These are phyloP conservation scores for Boeremia lycopersici DNA, from an alignment of 2,329 filamentous ascomycete species.

Conservation along the genomic window DNA sequence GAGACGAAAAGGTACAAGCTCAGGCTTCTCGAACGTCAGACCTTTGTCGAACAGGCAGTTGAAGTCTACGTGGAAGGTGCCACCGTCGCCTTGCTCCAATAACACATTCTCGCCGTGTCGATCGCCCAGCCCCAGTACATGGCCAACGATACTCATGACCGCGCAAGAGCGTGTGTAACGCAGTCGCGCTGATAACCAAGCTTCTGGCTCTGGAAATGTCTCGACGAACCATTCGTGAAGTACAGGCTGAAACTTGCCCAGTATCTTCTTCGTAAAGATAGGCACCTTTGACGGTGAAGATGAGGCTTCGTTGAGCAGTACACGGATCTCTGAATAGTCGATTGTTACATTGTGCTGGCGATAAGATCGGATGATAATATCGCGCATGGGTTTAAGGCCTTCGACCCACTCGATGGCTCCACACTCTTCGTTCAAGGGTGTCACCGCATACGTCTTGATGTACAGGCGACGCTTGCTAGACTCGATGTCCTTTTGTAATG, in stretches of 20 bases:
- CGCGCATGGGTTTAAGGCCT: conserved; percentile 89
- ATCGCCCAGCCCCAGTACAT: conserved; percentile 90
- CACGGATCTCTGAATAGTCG: conserved; percentile 68
- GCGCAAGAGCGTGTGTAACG: conserved; percentile 92
- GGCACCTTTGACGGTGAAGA: conserved; percentile 64
- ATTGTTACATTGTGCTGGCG: conserved; percentile 70
- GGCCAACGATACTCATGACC: conserved; percentile 99
- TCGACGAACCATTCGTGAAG: conserved; percentile 95
- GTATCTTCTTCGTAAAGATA: conserved; percentile 72
- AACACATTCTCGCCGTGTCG: conserved; percentile 97
- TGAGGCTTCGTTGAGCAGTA: conserved; percentile 71
- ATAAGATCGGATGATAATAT: conserved; percentile 83
- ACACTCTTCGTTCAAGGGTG: conserved; percentile 95
- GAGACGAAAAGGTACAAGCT: conserved; percentile 92
- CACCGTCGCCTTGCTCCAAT: conserved; percentile 90
- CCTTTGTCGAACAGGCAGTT: conserved; percentile 99
- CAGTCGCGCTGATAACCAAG: conserved; percentile 88
- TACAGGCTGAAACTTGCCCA: conserved; percentile 78
- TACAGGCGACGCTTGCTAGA: conserved; percentile 81
- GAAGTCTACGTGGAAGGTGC: conserved; percentile 97
- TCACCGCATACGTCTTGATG: conserved; percentile 96
- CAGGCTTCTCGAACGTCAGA: conserved; percentile 90
- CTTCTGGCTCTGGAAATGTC: conserved; percentile 88
- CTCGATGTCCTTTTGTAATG: conserved; percentile 88
- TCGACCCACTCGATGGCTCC: conserved; percentile 99